phyloP scores from a whole-genome alignment of 208 protist species.

The Wallacemonas sp. region DNA sequence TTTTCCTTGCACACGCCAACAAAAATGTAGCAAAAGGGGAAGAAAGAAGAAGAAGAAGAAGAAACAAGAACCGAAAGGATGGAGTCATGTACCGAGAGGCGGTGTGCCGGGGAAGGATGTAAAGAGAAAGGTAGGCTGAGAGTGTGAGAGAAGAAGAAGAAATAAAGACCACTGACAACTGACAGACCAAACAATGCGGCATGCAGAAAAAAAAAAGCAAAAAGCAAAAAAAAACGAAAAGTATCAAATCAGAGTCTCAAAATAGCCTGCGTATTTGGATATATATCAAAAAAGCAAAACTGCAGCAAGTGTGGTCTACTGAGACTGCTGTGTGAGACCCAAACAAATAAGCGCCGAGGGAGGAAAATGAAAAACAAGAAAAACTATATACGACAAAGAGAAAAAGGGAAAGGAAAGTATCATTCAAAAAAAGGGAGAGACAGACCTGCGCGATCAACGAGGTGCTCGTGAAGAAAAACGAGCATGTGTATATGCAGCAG shows the following conservation, averaged over 20 bases:
- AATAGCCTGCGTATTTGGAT: too few species aligned
- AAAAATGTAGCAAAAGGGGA: neutral
- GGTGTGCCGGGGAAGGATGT: too few species aligned
- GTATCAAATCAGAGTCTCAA: neutral
- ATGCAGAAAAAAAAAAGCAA: constrained; percentile 7
- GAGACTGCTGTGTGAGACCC: too few species aligned
- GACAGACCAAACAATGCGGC: neutral
- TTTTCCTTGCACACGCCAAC: too few species aligned
- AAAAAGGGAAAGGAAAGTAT: constrained; percentile 1
- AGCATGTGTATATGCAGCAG: too few species aligned
- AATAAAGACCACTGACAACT: neutral
- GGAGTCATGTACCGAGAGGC: too few species aligned
- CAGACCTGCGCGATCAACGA: neutral
- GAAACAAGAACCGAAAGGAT: neutral
- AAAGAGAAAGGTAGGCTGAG: too few species aligned
- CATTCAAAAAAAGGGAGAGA: neutral
- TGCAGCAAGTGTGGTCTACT: too few species aligned
- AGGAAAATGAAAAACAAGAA: neutral
- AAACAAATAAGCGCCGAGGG: neutral
- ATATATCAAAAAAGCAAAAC: too few species aligned
- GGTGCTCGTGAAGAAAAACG: too few species aligned
- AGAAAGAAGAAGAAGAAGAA: neutral
- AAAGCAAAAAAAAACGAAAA: constrained; percentile 8
- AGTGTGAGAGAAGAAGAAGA: neutral
- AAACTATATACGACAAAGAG: too few species aligned